A percentile compares a stretch with the other conserved stretches of the same genome.
Conservation (phyloP, 257 asterid species). For the Buddleja alternifolia region DNA sequence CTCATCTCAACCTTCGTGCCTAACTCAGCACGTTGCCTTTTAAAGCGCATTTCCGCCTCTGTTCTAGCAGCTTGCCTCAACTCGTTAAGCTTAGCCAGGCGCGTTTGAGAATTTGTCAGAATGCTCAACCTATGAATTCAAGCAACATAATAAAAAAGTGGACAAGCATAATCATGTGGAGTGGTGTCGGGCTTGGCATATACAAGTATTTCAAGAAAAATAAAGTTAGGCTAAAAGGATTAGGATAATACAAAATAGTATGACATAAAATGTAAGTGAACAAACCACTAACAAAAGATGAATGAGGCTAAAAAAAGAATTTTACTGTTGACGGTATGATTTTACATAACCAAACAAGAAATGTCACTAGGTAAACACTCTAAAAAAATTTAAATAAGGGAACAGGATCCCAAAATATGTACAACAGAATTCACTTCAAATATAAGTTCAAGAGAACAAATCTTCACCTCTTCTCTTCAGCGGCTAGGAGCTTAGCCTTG, state of each 20-base stretch:
- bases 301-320: not conserved
- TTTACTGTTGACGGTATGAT: not conserved
- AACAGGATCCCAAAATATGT: not conserved
- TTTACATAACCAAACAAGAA: not conserved
- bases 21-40: slow-evolving; percentile 58
- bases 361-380: not conserved
- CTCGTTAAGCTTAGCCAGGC: slow-evolving; percentile 64
- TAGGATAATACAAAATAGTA: not conserved
- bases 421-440: not conserved
- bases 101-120: slow-evolving; percentile 56
- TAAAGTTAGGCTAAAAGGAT: not conserved
- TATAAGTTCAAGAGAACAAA: not conserved
- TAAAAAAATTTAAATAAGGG: not conserved
- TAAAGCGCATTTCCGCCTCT: slow-evolving; percentile 56
- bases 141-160: not conserved
- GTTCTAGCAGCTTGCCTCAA: slow-evolving; percentile 66
- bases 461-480: slow-evolving; percentile 61
- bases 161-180: not conserved
- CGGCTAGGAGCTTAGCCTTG: slow-evolving; percentile 76
- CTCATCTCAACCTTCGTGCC: slow-evolving; percentile 60
- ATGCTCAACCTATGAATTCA: slow-evolving; percentile 50
- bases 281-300: not conserved
- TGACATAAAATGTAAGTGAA: not conserved
- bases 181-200: not conserved
- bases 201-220: not conserved